A percentile compares a stretch with the other conserved stretches of the same genome.
phyloP scores from a whole-genome alignment of 2,329 filamentous ascomycete species.

The Ascochyta clinopodiicola region DNA sequence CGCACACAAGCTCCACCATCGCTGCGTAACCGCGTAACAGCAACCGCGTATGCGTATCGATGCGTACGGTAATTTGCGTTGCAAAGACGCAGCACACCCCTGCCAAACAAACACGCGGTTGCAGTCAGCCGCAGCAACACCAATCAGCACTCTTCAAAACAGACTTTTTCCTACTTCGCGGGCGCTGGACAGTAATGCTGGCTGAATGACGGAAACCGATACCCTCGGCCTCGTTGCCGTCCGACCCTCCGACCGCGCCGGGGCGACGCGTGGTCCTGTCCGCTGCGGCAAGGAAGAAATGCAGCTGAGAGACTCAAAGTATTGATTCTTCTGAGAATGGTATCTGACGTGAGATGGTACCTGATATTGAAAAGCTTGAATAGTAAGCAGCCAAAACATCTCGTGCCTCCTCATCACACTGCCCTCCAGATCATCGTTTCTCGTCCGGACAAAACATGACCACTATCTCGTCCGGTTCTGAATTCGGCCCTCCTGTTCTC shows the following conservation, averaged over 20 bases:
- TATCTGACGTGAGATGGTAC: too few relatives aligned
- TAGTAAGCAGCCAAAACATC: too few relatives aligned
- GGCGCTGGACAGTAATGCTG: background rate
- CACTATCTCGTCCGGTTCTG: too few relatives aligned
- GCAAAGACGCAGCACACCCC: background rate
- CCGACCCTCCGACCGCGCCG: background rate
- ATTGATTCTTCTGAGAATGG: too few relatives aligned
- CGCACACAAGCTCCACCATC: background rate
- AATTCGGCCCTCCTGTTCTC: too few relatives aligned
- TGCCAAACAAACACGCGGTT: too few relatives aligned
- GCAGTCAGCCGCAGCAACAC: background rate
- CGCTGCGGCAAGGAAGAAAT: background rate
- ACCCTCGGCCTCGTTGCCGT: background rate
- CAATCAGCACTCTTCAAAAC: background rate
- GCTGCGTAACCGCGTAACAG: background rate
- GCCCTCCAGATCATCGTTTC: too few relatives aligned
- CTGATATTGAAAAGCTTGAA: too few relatives aligned
- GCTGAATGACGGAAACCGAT: background rate
- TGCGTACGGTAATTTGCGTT: constrained; percentile 1
- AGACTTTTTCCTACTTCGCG: background rate
- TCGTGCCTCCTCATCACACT: too few relatives aligned
- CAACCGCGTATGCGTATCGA: constrained; percentile 5
- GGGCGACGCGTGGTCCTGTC: background rate
- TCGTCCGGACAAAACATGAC: too few relatives aligned
- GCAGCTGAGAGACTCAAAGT: too few relatives aligned